Evolutionary conservation across 306 rosid species (phyloP).

Genomic region (Cucumis cinereus): DNA sequence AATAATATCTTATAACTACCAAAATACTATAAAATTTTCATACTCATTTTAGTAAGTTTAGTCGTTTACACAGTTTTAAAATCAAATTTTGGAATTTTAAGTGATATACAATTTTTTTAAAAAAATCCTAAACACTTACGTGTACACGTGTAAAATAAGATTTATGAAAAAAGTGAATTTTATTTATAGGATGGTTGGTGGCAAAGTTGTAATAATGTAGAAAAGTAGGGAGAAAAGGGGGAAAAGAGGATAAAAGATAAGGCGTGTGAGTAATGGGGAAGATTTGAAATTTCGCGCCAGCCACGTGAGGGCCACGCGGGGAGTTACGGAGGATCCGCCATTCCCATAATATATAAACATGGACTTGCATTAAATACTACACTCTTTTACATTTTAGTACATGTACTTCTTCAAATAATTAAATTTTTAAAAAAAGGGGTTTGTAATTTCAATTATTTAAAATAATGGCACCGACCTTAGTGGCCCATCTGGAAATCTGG

Average conservation of each 20-base stretch:
- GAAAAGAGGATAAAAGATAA: neutral
- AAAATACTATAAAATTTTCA: no score
- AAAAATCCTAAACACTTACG: no score
- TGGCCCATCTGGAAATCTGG: constrained; percentile 4
- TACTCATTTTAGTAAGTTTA: no score
- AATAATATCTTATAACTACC: no score
- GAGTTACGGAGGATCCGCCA: neutral
- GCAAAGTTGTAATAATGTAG: neutral
- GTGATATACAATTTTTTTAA: no score
- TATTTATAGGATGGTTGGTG: no score
- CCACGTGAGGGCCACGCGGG: constrained; percentile 22
- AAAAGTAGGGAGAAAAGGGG: neutral
- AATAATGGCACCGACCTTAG: neutral
- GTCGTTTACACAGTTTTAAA: no score
- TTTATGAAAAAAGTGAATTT: no score
- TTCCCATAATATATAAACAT: neutral
- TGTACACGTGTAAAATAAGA: no score
- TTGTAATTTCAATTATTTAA: neutral
- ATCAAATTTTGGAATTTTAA: no score
- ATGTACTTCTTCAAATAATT: neutral
- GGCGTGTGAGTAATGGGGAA: neutral
- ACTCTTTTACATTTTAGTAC: neutral
- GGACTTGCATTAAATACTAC: neutral
- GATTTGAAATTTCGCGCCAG: constrained; percentile 17
- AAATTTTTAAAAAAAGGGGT: neutral